Evolutionary conservation across 495 filamentous ascomycete species (phyloP), one percentile per base, ranked within the genome.

Genomic region (Aspergillus bertholletiae): DNA sequence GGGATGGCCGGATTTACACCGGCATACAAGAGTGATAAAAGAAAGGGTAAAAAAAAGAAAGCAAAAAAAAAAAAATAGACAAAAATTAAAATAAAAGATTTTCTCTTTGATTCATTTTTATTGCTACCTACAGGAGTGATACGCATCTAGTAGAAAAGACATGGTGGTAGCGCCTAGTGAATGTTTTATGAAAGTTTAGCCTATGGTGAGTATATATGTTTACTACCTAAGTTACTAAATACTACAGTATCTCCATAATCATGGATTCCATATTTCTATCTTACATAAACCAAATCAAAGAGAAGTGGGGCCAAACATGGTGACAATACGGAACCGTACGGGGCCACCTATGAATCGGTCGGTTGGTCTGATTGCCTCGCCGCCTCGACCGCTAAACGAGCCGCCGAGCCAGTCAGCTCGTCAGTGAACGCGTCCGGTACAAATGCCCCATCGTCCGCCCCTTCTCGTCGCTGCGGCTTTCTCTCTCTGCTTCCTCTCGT

Each of bases 381-480:
- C 59, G 53, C 56, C 34, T 50, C 53, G 49, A 50, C 60, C 53
- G 57, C 57, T 63, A 59, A 50, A 56, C 45, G 41, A 59, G 53
- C 45, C 27, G 51, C 44, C 55, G 55, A 59, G 45, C 60, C 61
- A 57, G 56, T 64, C 23, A 75, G 62, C 40, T 66, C 64, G 62
- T 60, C 39, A 57, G 57, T 17, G 65, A 69, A 60, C 48, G 59
- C 30, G 47, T 49, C 52, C 57, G 57, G 62, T 75, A 76, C 72
- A 78, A 75, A 75, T 76, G 71, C 73, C 68, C 73, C 72, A 74
- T 76, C 72, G 59, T 66, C 69, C 71, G 67, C 70, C 63, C 60
- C 69, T 73, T 68, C 68, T 71, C 47, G 44, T 65, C 59, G 59
- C 59, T 66, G 62, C 68, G 64, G 62, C 66, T 69, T 74, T 67